A percentile compares a stretch with the other conserved stretches of the same genome.
These are phyloP conservation scores for Clohesyomyces aquaticus DNA, from an alignment of 495 filamentous ascomycete genomes.

Conservation along the genomic window DNA sequence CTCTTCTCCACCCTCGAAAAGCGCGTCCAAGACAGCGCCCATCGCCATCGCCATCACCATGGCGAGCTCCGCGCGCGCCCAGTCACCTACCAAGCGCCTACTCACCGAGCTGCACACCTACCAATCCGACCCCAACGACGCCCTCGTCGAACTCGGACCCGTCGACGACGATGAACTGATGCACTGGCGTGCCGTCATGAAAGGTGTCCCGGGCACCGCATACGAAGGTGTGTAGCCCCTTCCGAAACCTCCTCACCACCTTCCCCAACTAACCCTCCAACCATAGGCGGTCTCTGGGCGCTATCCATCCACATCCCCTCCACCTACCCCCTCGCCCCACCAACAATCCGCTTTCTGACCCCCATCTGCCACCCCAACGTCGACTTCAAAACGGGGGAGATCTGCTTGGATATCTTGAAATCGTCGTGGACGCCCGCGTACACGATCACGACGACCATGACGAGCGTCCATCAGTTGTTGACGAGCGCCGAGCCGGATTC, in stretches of 20 bases:
- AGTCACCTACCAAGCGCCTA: conserved; percentile 59
- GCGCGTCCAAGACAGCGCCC: too few relatives aligned
- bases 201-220: conserved; percentile 65
- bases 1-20: too few relatives aligned
- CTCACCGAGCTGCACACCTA: conserved; percentile 67
- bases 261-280: conserved; percentile 2
- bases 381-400: conserved; percentile 70
- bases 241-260: conserved; percentile 1
- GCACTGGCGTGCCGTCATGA: conserved; percentile 78
- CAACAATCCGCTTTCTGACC: conserved; percentile 73
- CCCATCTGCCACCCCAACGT: conserved; percentile 38
- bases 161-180: conserved; percentile 70
- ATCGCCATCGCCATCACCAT: too few relatives aligned
- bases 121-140: conserved; percentile 58
- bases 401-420: conserved; percentile 87
- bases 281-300: conserved; percentile 77
- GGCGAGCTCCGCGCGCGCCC: conserved; percentile 30
- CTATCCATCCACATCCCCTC: conserved; percentile 75
- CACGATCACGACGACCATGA: conserved; percentile 75
- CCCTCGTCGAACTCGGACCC: conserved; percentile 66
- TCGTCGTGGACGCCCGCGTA: conserved; percentile 84
- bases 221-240: conserved; percentile 65
- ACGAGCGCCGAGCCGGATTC: conserved; percentile 76
- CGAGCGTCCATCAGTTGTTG: conserved; percentile 76
- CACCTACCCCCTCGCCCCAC: conserved; percentile 78